Evolutionary conservation across 2,329 filamentous ascomycete species (phyloP), one percentile per base, ranked within the genome.

Genomic region (Hypoxylon sp.): DNA sequence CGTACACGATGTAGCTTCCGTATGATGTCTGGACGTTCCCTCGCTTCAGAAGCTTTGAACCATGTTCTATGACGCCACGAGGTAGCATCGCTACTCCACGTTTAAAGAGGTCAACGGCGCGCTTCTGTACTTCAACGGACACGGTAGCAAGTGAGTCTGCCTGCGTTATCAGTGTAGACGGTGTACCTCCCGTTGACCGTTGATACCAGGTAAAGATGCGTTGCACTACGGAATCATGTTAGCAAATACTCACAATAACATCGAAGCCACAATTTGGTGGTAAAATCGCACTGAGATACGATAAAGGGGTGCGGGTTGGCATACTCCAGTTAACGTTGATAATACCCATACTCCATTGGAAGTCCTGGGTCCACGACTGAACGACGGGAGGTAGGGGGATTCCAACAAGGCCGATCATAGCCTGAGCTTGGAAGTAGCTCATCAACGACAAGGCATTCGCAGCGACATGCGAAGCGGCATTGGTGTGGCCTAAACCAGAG

Each of bases 281-380:
- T 22, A 11, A 57, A 58, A 42, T 47, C 14, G 17, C 26, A 5
- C 26, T 53, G 14, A 31, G 44, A 5, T 13, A 29, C 10, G 29
- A 51, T 24, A 26, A 46, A 26, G 35, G 22, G 26, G 31, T 37
- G 17, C 10, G 31, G 31, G 35, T 58, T 57, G 17, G 74, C 76
- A 71, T 75, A 74, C 75, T 70, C 80, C 97, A 98, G n/a, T 85
- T 85, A 46, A 98, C 86, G 56, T 88, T 88, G 75, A 98, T 97
- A 75, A 98, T 94, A 74, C 95, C 95, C 93, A 98, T 96, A 77
- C 92, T 97, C 95, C 95, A 98, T 78, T 97, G 92, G 83, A 98
- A 98, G 82, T 98, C 95, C 82, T 98, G 94, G 1, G 94, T 97
- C 95, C 95, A 98, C 0, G 94, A 88, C 76, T 92, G 87, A 59